Base-by-base conservation (phyloP, 805 yeast species). In the Aciculoconidium aculeatum region DNA sequence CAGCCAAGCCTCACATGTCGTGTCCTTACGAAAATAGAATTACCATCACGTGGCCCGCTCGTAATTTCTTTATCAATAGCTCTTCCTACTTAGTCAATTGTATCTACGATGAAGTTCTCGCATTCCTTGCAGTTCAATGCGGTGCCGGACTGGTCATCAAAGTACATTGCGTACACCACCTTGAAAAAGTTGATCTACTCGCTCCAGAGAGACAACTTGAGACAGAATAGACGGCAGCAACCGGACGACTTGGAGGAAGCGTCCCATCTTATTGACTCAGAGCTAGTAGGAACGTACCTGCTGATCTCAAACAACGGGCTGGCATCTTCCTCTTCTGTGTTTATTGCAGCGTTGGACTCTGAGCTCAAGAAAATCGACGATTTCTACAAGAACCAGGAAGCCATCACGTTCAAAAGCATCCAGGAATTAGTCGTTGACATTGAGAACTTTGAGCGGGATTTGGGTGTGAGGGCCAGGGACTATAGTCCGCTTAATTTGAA, bases 81-180 rank as follows among this genome's bases (percentile, higher is more conserved):
- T n/a, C n/a, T n/a, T n/a, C n/a, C n/a, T n/a, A n/a, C n/a, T n/a
- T n/a, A n/a, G n/a, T n/a, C n/a, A n/a, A n/a, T n/a, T n/a, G n/a
- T n/a, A n/a, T n/a, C n/a, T n/a, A 21, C 16, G 23, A 90, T 90
- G 98, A 90, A 90, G 71, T 90, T 90, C 61, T 81, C 95, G 15
- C 95, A 88, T 51, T 84, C 96, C 5, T 63, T 90, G 40, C 96
- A 90, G 68, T 88, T 90, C 60, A 90, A 90, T 56, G 95, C 97
- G 14, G 97, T 92, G 4, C 96, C 98, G 2, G 97, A 92, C 55
- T 90, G 98, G 98, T 75, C 95, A 8, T 78, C 94, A 15, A 77
- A 83, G 52, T 90, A 90, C 56, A 79, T 90, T 33, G 88, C 94
- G 32, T 90, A 90, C 56, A 82, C 95, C 1, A 78, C 83, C 21